These are phyloP conservation scores for Wickerhamiella lipophila DNA, from an alignment of 805 yeast species.

Conservation along the genomic window DNA sequence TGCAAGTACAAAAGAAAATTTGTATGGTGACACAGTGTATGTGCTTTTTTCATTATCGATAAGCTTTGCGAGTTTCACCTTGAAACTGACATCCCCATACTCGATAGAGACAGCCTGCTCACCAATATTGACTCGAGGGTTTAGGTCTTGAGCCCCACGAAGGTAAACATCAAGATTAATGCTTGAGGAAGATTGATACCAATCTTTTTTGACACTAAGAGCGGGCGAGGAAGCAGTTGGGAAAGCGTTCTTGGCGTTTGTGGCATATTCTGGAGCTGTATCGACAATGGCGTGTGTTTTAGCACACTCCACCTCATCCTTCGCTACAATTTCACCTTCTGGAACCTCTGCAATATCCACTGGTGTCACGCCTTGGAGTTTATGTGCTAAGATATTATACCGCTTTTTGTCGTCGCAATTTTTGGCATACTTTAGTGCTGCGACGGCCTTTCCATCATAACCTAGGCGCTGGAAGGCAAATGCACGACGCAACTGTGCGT, in stretches of 20 bases:
- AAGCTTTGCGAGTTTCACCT: constrained; percentile 39
- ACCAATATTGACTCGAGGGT: constrained; percentile 31
- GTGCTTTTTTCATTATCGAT: constrained; percentile 38
- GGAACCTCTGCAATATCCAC: constrained; percentile 14
- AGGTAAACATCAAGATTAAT: constrained; percentile 63
- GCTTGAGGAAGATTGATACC: constrained; percentile 51
- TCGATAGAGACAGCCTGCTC: constrained; percentile 10
- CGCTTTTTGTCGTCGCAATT: constrained; percentile 17
- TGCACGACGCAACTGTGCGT: constrained; percentile 28
- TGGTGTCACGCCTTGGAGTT: constrained; percentile 11
- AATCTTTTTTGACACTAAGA: constrained; percentile 33
- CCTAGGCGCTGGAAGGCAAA: constrained; percentile 22
- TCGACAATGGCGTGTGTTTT: too few species aligned
- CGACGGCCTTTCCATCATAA: constrained; percentile 22
- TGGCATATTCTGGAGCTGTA: too few species aligned
- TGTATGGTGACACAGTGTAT: constrained; percentile 50
- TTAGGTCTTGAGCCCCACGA: constrained; percentile 45
- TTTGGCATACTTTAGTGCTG: constrained; percentile 19
- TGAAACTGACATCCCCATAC: constrained; percentile 33
- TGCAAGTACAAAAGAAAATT: constrained; percentile 52
- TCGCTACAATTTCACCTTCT: background rate
- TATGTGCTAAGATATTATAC: constrained; percentile 18
- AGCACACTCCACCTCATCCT: background rate
- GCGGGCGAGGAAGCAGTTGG: background rate
- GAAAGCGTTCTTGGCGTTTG: too few species aligned